These are phyloP conservation scores for Venturia oleaginea DNA, from an alignment of 2,329 filamentous ascomycete genomes.

Conservation along the genomic window DNA sequence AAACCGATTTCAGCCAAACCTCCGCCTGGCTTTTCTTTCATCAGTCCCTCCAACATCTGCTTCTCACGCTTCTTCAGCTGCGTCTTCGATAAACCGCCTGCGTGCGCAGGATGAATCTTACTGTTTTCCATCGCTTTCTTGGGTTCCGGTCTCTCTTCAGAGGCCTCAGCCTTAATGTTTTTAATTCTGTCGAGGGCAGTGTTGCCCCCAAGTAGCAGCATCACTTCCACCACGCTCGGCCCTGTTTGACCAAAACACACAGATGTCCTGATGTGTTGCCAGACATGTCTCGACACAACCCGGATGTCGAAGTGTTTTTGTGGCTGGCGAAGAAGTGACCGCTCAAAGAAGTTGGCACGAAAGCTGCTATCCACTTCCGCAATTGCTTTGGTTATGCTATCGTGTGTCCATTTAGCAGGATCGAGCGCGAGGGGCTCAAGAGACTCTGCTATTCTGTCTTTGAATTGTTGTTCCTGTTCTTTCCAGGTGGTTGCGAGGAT, in stretches of 20 bases:
- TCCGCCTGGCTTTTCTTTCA: not conserved
- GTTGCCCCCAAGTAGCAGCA: constrained; percentile 13
- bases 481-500: not conserved
- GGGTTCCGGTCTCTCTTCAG: not conserved
- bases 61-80: too few species aligned
- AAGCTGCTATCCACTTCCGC: not conserved
- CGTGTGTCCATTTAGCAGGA: not conserved
- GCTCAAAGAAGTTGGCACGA: not conserved
- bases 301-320: not conserved
- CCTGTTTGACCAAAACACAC: constrained; percentile 7
- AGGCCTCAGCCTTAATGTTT: not conserved
- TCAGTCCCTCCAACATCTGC: not conserved
- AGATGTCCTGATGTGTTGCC: constrained; percentile 1
- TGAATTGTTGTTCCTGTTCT: not conserved
- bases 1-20: not conserved
- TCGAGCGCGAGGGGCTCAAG: not conserved
- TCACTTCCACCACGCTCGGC: constrained; percentile 11
- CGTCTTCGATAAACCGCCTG: too few species aligned
- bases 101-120: not conserved
- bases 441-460: not conserved
- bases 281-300: not conserved
- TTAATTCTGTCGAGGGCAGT: constrained; percentile 7
- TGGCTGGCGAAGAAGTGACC: too few species aligned
- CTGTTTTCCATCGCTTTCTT: not conserved
- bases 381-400: not conserved